Evolutionary conservation across 148 eudicot species (phyloP), one percentile per base, ranked within the genome.

Genomic region (Euryodendron excelsum): DNA sequence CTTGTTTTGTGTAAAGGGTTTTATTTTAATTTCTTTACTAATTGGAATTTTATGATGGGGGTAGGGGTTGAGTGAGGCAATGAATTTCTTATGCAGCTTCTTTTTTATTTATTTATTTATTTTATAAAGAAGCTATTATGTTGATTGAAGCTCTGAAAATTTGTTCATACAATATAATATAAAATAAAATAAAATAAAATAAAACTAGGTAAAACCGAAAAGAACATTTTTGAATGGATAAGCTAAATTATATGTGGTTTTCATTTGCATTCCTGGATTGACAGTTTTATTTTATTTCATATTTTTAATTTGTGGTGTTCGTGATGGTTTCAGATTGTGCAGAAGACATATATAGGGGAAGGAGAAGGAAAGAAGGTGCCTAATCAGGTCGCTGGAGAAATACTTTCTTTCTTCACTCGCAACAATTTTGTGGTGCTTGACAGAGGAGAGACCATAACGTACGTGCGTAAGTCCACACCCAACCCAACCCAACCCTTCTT

Each of bases 361-460:
- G 93, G 82, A 5, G 93, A 88, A 67, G 88, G 63, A 45, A 88
- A 78, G 64, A 91, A 80, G 81, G 78, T 65, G 11, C 97, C 98
- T 39, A 95, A 79, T 76, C 97, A 84, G 85, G 80, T 90, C 30
- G 97, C 98, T 15, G 98, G 96, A 69, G 97, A 95, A 75, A 89
- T 95, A 72, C 86, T 95, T 77, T 95, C 98, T 0, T 95, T 90
- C 80, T 93, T 95, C 71, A 91, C 96, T 56, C 97, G 97, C 56
- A 95, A 95, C 58, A 95, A 91, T 86, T 95, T 95, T 79, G 89
- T 61, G 74, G 98, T 95, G 68, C 78, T 87, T 34, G 97, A 94
- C 55, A 86, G 90, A 89, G 98, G 98, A 81, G 98, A 95, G 77
- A 93, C 97, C 30, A 89, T 95, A 55, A 93, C 92, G 98, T 95